Conservation (phyloP, 2,329 filamentous ascomycete species). For the Epichloe uncinata region DNA sequence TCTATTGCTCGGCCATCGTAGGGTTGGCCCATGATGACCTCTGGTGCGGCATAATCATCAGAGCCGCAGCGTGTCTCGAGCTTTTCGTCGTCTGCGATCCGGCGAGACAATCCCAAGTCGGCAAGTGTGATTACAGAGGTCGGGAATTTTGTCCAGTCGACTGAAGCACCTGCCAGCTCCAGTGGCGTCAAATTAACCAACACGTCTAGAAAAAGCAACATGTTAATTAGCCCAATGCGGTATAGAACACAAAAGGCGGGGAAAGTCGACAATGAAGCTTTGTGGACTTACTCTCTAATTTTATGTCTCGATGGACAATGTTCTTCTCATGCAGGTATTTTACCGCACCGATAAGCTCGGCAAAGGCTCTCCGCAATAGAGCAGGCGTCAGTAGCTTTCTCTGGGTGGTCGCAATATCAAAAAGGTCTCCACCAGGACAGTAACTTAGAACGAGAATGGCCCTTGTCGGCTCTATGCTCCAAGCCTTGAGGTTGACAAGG, state of each 20-base stretch:
- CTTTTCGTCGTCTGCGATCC: slow-evolving; percentile 73
- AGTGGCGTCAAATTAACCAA: slow-evolving; percentile 69
- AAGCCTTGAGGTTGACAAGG: slow-evolving; percentile 81
- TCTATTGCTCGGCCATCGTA: slow-evolving; percentile 90
- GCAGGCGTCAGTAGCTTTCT: slow-evolving; percentile 52
- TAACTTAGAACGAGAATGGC: slow-evolving; percentile 82
- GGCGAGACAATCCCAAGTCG: slow-evolving; percentile 79
- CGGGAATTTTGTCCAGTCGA: slow-evolving; percentile 63
- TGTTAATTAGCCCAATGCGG: background rate
- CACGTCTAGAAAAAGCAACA: slow-evolving; percentile 50
- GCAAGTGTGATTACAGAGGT: slow-evolving; percentile 79
- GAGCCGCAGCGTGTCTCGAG: slow-evolving; percentile 91
- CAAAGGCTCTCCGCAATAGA: slow-evolving; percentile 73
- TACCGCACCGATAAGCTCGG: slow-evolving; percentile 76
- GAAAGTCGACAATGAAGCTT: background rate
- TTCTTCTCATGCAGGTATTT: slow-evolving; percentile 71
- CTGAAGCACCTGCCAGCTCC: slow-evolving; percentile 48
- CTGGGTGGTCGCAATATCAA: slow-evolving; percentile 73
- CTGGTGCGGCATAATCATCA: slow-evolving; percentile 93
- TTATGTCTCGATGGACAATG: slow-evolving; percentile 95
- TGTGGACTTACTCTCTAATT: slow-evolving; percentile 66
- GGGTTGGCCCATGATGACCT: slow-evolving; percentile 87
- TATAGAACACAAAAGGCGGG: background rate
- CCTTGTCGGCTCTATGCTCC: slow-evolving; percentile 70
- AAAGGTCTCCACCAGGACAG: slow-evolving; percentile 87